Evolutionary conservation across 352 stramenopile species (phyloP), one percentile per base, ranked within the genome.

Genomic region (Aphanomyces stellatus): DNA sequence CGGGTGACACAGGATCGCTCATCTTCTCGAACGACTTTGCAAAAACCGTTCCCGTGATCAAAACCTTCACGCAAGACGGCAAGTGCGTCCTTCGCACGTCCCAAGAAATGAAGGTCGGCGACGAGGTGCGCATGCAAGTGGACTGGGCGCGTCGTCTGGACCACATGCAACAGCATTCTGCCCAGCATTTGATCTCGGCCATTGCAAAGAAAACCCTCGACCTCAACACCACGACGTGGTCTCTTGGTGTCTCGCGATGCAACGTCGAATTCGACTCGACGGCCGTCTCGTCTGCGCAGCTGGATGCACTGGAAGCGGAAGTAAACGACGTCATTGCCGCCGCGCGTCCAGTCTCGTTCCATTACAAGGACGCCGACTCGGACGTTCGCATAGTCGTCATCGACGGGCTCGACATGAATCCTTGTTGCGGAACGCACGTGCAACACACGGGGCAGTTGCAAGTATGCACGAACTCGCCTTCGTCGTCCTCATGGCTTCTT

Each of bases 161-260:
- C 62, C 86, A 95, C 73, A 95, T 95, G 86, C 83, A 90, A 70
- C 87, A 95, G 71, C 88, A 96, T 76, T 95, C 88, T 60, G 87
- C 78, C 37, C 88, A 96, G 72, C 88, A 96, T 61, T 68, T 96
- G 35, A 77, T 95, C 51, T 93, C 80, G 61, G 87, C 87, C n/a
- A 80, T 96, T 31, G 87, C 85, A 35, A 76, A 91, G 53, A 78
- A 73, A 41, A 60, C 64, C 15, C 79, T 88, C 70, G 78, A 81
- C 25, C 83, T 85, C 31, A 74, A 90, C 61, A 94, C 87, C 5
- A 85, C 76, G 10, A 93, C 82, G n/a, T 95, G 88, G 81, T 88
- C 76, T 13, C 73, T 90, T 65, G 80, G 76, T 11, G 74, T 83
- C 24, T 74, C 88, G 68, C 75, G 80, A 40, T 86, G 76, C 70